Percentiles rank a stretch among this genome's conserved stretches.
phyloP scores from a whole-genome alignment of 1,284 basidiomycete genomes.

The Laetiporus sulphureus region DNA sequence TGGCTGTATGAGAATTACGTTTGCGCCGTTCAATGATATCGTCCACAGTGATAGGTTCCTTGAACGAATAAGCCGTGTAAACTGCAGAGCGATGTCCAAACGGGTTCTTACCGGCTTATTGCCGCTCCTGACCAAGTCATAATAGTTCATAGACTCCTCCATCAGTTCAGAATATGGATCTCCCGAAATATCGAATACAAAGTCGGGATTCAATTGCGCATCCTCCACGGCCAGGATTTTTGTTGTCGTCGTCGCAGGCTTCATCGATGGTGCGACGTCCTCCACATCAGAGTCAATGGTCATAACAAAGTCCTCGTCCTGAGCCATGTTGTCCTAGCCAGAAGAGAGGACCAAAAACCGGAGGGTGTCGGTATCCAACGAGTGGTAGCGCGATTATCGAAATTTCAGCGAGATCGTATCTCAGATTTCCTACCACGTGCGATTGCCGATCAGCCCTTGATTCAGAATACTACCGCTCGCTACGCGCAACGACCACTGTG shows the following conservation, averaged over 20 bases:
- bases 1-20: constrained; percentile 35
- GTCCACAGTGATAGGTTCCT: constrained; percentile 83
- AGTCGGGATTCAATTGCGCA: constrained; percentile 70
- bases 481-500: too few relatives aligned
- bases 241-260: constrained; percentile 17
- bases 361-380: too few relatives aligned
- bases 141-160: constrained; percentile 30
- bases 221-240: constrained; percentile 37
- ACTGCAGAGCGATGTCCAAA: constrained; percentile 2
- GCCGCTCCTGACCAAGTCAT: constrained; percentile 55
- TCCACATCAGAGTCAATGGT: constrained; percentile 80
- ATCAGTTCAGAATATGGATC: constrained; percentile 59
- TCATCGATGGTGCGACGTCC: constrained; percentile 25
- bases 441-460: too few relatives aligned
- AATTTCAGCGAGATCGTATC: too few relatives aligned
- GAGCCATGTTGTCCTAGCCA: constrained; percentile 16
- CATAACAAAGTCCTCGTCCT: constrained; percentile 61
- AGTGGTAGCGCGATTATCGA: too few relatives aligned
- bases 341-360: too few relatives aligned
- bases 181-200: constrained; percentile 75
- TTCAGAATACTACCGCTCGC: too few relatives aligned
- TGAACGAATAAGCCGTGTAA: background rate
- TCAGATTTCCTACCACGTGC: too few relatives aligned
- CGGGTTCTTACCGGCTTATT: constrained; percentile 52
- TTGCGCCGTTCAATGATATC: constrained; percentile 81